Conservation (phyloP, 2,329 filamentous ascomycete genomes). For the Arthroderma sp. region DNA sequence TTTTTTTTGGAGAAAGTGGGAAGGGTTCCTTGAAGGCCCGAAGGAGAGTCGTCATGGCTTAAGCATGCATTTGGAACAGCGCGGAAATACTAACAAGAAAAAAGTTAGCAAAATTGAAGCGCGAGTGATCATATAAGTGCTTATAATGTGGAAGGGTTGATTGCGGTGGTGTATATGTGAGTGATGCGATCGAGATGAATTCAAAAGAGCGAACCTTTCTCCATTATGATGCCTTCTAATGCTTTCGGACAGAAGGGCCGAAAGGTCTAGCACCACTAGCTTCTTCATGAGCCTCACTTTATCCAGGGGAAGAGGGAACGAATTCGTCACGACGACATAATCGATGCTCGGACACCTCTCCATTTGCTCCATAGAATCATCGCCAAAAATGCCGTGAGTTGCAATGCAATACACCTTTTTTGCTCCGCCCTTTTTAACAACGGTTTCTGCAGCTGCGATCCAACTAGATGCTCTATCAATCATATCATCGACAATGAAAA, state of each 20-base stretch:
- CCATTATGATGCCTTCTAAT: constrained; percentile 95
- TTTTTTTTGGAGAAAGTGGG: not conserved
- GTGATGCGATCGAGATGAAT: not conserved
- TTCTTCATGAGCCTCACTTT: constrained; percentile 62
- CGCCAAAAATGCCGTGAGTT: constrained; percentile 88
- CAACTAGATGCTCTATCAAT: constrained; percentile 95
- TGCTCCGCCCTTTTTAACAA: constrained; percentile 81
- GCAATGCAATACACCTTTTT: constrained; percentile 97
- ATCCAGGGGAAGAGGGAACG: constrained; percentile 70
- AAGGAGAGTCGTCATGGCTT: constrained; percentile 9
- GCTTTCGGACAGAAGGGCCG: constrained; percentile 75
- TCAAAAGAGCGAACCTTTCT: constrained; percentile 49
- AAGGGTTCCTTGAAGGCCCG: not conserved
- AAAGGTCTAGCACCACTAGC: constrained; percentile 79
- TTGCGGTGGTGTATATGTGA: not conserved
- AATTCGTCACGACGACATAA: constrained; percentile 89
- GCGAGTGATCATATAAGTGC: not conserved
- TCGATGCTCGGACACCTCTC: constrained; percentile 89
- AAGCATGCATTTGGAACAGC: constrained; percentile 51
- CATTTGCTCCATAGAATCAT: constrained; percentile 78
- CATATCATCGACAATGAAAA: constrained; percentile 97
- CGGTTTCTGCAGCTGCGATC: constrained; percentile 94
- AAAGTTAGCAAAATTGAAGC: constrained; percentile 5
- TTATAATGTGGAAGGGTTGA: not conserved
- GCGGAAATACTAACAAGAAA: constrained; percentile 11